phyloP scores from a whole-genome alignment of 1,284 basidiomycete species.

The Earliella scabrosa region DNA sequence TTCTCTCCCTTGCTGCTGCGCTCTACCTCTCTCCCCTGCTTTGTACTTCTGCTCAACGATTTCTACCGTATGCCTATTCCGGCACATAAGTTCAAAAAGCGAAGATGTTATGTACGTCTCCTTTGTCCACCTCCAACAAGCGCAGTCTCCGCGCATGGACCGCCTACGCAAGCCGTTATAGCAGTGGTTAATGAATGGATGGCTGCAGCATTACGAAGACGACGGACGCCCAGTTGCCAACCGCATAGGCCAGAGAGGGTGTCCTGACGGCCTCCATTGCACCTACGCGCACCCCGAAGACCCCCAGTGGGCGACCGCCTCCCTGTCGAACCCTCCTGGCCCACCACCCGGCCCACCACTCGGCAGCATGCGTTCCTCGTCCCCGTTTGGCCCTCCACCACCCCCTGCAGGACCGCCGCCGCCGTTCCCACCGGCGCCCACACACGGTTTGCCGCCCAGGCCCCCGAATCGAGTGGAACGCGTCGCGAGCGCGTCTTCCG shows the following conservation, averaged over 20 bases:
- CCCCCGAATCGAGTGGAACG: not conserved
- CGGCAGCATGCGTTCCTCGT: not conserved
- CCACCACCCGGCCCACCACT: conserved; percentile 10
- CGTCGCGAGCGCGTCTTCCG: conserved; percentile 8
- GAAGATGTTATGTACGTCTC: conserved; percentile 15
- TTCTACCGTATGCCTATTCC: not conserved
- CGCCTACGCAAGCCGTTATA: not conserved
- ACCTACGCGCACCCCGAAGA: conserved; percentile 36
- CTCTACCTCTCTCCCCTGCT: not conserved
- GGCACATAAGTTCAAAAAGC: not conserved
- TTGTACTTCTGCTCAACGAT: not conserved
- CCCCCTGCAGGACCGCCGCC: conserved; percentile 5
- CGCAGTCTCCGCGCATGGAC: not conserved
- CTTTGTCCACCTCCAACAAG: not conserved
- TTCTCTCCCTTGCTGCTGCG: not conserved
- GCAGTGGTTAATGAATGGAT: not conserved
- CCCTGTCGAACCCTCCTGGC: not conserved
- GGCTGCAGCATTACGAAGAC: conserved; percentile 17
- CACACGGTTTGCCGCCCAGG: not conserved
- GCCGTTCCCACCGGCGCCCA: not conserved
- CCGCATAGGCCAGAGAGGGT: conserved; percentile 12
- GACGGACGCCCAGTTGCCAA: conserved; percentile 11
- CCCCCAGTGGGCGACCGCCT: conserved; percentile 26
- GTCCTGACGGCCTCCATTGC: conserved; percentile 13
- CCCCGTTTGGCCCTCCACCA: not conserved